These are phyloP conservation scores for Xylaria sp. DNA, from an alignment of 2,329 filamentous ascomycete genomes.

Conservation along the genomic window DNA sequence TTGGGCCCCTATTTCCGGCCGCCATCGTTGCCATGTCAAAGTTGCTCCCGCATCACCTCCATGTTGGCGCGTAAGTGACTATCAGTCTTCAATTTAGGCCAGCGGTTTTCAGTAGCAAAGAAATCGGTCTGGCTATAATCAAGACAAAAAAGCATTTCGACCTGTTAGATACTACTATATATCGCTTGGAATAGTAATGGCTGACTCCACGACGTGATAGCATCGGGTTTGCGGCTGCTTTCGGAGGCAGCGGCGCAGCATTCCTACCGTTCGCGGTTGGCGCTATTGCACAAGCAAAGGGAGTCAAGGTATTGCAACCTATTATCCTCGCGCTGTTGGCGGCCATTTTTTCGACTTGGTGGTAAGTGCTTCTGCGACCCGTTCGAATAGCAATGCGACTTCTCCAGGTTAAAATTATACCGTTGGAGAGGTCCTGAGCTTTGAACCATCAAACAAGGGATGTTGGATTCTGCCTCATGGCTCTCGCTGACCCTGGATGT, in stretches of 20 bases:
- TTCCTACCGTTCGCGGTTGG: slow-evolving; percentile 62
- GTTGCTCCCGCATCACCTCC: slow-evolving; percentile 62
- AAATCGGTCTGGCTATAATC: background rate
- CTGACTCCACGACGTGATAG: background rate
- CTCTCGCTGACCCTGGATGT: background rate
- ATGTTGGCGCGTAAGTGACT: slow-evolving; percentile 52
- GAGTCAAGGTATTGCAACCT: slow-evolving; percentile 53
- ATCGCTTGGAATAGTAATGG: background rate
- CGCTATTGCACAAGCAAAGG: slow-evolving; percentile 54
- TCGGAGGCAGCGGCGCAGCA: slow-evolving; percentile 68
- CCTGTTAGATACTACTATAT: background rate
- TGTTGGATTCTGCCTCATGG: background rate
- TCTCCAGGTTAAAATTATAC: too few species aligned
- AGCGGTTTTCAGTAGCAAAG: background rate
- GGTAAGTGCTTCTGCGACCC: slow-evolving; percentile 14
- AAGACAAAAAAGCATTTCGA: background rate
- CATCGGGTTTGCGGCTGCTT: slow-evolving; percentile 72
- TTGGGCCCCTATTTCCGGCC: slow-evolving; percentile 72
- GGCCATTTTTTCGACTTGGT: slow-evolving; percentile 42
- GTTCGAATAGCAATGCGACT: background rate
- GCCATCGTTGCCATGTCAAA: slow-evolving; percentile 66
- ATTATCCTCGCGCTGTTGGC: slow-evolving; percentile 48
- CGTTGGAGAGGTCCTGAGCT: background rate
- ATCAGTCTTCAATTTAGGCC: background rate
- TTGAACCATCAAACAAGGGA: background rate